A percentile compares a stretch with the other conserved stretches of the same genome.
These are phyloP conservation scores for Colletotrichum paranaense DNA, from an alignment of 2,329 filamentous ascomycete species.

Conservation along the genomic window DNA sequence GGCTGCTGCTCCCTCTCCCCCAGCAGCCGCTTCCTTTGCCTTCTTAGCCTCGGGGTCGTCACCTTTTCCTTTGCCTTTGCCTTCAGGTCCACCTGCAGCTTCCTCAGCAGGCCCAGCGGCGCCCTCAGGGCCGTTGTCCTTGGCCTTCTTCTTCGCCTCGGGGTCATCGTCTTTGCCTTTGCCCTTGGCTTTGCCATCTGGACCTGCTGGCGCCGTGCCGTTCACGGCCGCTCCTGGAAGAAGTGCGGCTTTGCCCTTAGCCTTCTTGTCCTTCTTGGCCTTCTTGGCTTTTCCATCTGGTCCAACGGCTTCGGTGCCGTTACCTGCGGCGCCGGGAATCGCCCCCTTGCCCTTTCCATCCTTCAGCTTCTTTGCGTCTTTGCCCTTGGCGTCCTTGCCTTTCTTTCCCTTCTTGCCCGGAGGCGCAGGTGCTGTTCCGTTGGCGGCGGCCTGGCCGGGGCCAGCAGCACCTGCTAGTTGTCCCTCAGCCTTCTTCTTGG, in stretches of 20 bases:
- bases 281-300: not conserved
- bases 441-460: slow-evolving; percentile 2
- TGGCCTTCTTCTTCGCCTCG: not conserved
- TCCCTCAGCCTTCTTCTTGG: slow-evolving; percentile 10
- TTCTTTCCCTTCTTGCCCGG: not conserved
- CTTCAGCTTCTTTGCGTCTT: not conserved
- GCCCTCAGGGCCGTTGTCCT: not conserved
- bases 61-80: not conserved
- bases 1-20: not conserved
- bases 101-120: too few relatives aligned
- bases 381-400: not conserved
- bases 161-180: too few relatives aligned
- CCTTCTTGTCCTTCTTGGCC: too few relatives aligned
- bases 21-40: slow-evolving; percentile 8
- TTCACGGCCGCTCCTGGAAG: too few relatives aligned
- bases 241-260: too few relatives aligned
- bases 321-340: not conserved
- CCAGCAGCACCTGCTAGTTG: slow-evolving; percentile 9
- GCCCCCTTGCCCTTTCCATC: slow-evolving; percentile 3
- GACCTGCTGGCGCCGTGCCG: too few relatives aligned
- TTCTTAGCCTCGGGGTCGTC: slow-evolving; percentile 16
- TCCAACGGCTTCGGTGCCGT: slow-evolving; percentile 1
- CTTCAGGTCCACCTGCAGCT: too few relatives aligned
- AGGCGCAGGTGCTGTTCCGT: slow-evolving; percentile 8
- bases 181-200: too few relatives aligned